phyloP scores from a whole-genome alignment of 345 rosid species.

The Fremontodendron californicum region DNA sequence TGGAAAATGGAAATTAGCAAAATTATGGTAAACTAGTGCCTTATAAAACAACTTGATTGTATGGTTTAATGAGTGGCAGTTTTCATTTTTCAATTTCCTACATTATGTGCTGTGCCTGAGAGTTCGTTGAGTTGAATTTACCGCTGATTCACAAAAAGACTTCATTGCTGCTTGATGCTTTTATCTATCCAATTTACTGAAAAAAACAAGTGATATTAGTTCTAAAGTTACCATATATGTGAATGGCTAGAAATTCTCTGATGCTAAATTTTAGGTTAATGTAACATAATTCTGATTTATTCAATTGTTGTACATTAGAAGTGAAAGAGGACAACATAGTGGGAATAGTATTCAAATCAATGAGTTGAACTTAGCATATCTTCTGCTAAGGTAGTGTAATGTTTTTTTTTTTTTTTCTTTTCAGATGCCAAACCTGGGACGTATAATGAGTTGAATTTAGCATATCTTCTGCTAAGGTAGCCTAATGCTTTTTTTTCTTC shows the following conservation, averaged over 20 bases:
- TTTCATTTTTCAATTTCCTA: neutral
- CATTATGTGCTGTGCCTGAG: neutral
- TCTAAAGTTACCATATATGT: neutral
- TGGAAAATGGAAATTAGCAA: neutral
- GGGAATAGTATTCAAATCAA: neutral
- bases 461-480: slow-evolving; percentile 8
- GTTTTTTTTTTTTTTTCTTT: neutral
- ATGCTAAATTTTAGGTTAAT: neutral
- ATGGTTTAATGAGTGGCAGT: neutral
- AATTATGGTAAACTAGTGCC: neutral
- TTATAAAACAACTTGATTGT: neutral
- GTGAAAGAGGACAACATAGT: neutral
- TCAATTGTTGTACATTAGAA: neutral
- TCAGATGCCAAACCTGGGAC: slow-evolving; percentile 69
- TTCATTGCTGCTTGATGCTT: neutral
- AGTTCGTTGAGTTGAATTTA: neutral
- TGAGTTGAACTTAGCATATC: neutral
- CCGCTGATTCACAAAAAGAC: neutral
- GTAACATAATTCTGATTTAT: neutral
- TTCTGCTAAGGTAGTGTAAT: neutral
- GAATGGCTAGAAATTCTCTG: neutral
- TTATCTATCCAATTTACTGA: neutral
- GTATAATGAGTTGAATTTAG: slow-evolving; percentile 27
- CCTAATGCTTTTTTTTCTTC: neutral
- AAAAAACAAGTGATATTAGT: neutral